Conservation (phyloP, 352 stramenopile species). For the Pythium volutum region DNA sequence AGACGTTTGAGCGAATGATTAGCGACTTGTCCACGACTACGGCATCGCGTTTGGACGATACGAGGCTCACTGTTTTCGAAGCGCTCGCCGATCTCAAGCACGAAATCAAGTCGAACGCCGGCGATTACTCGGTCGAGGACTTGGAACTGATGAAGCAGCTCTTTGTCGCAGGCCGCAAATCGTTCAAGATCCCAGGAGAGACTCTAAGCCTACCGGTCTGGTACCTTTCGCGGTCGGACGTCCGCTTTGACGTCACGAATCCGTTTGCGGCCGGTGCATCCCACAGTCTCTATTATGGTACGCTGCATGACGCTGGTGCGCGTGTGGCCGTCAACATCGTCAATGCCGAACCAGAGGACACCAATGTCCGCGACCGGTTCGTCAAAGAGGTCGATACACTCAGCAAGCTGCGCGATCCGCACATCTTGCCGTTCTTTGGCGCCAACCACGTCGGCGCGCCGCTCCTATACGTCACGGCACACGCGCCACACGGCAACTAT, state of each 20-base stretch:
- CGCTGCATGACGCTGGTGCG: constrained; percentile 15
- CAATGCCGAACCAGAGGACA: constrained; percentile 5
- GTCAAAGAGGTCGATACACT: neutral
- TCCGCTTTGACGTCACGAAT: constrained; percentile 16
- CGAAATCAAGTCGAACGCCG: neutral
- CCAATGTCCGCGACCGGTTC: neutral
- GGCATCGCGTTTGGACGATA: no score
- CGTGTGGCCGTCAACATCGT: constrained; percentile 24
- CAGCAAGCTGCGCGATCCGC: constrained; percentile 10
- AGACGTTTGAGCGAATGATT: no score
- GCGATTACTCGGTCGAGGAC: constrained; percentile 1
- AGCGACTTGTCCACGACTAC: no score
- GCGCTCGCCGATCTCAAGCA: no score
- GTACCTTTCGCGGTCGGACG: constrained; percentile 24
- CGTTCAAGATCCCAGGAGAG: neutral
- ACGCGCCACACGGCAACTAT: constrained; percentile 13
- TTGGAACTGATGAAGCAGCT: constrained; percentile 10
- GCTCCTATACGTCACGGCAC: constrained; percentile 5
- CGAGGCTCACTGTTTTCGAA: no score
- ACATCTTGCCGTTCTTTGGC: constrained; percentile 23
- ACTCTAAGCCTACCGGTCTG: constrained; percentile 6
- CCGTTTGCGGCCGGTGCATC: constrained; percentile 22
- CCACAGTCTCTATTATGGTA: constrained; percentile 21
- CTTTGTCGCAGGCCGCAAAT: constrained; percentile 1
- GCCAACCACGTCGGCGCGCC: constrained; percentile 12